Conservation (phyloP, 495 filamentous ascomycete species). For the Hyphodiscus hymeniophilus region DNA sequence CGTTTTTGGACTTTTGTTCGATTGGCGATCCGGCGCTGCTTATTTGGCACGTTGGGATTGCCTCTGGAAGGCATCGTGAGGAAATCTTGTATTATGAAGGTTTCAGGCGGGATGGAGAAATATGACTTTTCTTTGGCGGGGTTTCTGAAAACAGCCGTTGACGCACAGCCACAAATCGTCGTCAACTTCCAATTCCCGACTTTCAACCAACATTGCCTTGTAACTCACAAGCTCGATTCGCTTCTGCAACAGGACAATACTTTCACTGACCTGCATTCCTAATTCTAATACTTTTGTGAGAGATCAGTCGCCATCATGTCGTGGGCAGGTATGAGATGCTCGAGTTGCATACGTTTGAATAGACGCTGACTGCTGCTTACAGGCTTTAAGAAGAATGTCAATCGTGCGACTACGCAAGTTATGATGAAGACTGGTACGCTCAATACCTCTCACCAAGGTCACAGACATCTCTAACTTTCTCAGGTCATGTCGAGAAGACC, state of each 20-base stretch:
- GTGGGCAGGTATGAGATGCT: slow-evolving; percentile 19
- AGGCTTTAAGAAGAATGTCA: slow-evolving; percentile 99
- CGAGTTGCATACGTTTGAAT: background rate
- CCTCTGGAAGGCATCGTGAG: slow-evolving; percentile 22
- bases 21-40: slow-evolving; percentile 17
- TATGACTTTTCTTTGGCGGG: background rate
- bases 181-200: background rate
- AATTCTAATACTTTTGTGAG: too few species aligned
- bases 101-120: background rate
- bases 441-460: background rate
- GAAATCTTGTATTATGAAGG: background rate
- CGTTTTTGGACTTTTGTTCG: slow-evolving; percentile 20
- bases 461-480: background rate
- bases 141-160: background rate
- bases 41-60: slow-evolving; percentile 25
- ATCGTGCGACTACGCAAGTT: slow-evolving; percentile 96
- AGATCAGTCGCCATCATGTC: slow-evolving; percentile 18
- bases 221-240: background rate
- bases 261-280: too few species aligned
- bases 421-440: slow-evolving; percentile 95
- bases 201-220: background rate
- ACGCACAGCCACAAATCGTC: slow-evolving; percentile 4
- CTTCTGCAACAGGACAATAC: background rate
- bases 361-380: slow-evolving; percentile 1
- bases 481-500: slow-evolving; percentile 91